Base-by-base conservation (phyloP, 139 green algal species). In the Pleodorina starrii region DNA sequence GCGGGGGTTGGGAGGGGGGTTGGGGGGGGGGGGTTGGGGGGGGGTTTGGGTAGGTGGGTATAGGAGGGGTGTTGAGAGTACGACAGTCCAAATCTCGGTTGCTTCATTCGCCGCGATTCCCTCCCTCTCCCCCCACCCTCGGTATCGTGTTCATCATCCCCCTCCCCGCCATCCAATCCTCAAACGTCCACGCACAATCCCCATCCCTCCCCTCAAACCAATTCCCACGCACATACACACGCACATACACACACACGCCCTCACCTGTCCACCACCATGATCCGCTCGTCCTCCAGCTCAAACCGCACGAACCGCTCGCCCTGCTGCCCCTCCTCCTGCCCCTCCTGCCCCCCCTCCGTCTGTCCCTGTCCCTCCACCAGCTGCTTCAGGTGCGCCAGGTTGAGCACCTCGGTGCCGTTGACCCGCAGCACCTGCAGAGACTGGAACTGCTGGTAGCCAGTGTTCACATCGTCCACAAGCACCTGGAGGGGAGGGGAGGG, bases 381-480 rank as follows among this genome's bases (percentile, higher is more conserved):
- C 83, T 92, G 29, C 60, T 83, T 83, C 4, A 96, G 88, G 88
- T 95, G 92, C n/a, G 81, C 59, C n/a, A 96, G 87, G 88, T 96
- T 95, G 43, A 94, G 88, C n/a, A 96, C 90, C 72, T 93, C 89
- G 5, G 60, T 32, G 19, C 94, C 94, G 63, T 94, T 87, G 11
- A 95, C 92, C 1, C 78, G 63, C 73, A 93, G 46, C 83, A 95
- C 93, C 84, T 94, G 92, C 84, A 96, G 90, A 83, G 93, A 93
- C 89, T 93, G 90, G 44, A 96, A 92, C 80, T 92, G 85, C 89
- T 95, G 92, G 87, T 95, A 96, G 29, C 94, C 91, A 3, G 90
- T 93, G 90, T 96, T 96, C 35, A 94, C 90, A 78, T 95, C 92
- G 63, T 95, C 94, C 63, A 93, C 89, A 42, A 96, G 84, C 80